These are phyloP conservation scores for Termitomyces heimii DNA, from an alignment of 768 basidiomycete genomes.

Conservation along the genomic window DNA sequence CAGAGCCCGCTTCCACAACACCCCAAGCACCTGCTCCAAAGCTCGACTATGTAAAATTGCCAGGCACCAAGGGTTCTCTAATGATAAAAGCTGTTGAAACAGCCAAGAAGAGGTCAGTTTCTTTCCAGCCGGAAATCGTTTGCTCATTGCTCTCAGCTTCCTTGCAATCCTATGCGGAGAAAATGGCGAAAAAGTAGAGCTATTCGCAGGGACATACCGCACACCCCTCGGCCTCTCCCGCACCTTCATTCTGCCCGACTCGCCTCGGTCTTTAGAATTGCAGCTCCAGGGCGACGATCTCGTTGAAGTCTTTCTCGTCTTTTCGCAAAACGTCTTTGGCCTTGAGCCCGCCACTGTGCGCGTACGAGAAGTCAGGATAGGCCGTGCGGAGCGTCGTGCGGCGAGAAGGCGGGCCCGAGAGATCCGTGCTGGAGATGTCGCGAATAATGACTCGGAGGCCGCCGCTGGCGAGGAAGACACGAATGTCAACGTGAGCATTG, in stretches of 20 bases:
- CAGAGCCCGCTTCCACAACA: slow-evolving; percentile 25
- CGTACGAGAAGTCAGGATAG: slow-evolving; percentile 90
- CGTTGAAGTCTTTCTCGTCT: slow-evolving; percentile 88
- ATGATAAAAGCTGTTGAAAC: slow-evolving; percentile 88
- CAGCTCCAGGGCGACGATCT: slow-evolving; percentile 90
- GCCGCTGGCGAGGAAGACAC: slow-evolving; percentile 44
- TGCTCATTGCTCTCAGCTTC: slow-evolving; percentile 46
- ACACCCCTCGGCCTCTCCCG: slow-evolving; percentile 89
- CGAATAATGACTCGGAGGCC: slow-evolving; percentile 37
- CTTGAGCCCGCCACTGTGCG: slow-evolving; percentile 90
- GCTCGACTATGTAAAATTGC: slow-evolving; percentile 88
- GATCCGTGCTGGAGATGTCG: slow-evolving; percentile 45
- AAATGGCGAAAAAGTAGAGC: slow-evolving; percentile 87
- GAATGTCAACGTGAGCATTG: slow-evolving; percentile 56
- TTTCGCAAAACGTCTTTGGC: slow-evolving; percentile 88
- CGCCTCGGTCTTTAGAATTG: slow-evolving; percentile 80
- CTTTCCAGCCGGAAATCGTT: background rate
- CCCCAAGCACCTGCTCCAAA: slow-evolving; percentile 70
- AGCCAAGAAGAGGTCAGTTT: slow-evolving; percentile 70
- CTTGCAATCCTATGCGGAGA: slow-evolving; percentile 91
- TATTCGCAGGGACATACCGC: slow-evolving; percentile 87
- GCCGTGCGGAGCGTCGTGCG: slow-evolving; percentile 80
- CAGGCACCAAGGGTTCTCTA: slow-evolving; percentile 82
- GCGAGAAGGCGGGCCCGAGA: slow-evolving; percentile 77
- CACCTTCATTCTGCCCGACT: slow-evolving; percentile 89